These are phyloP conservation scores for Hypsizygus marmoreus DNA, from an alignment of 768 basidiomycete species.

Conservation along the genomic window DNA sequence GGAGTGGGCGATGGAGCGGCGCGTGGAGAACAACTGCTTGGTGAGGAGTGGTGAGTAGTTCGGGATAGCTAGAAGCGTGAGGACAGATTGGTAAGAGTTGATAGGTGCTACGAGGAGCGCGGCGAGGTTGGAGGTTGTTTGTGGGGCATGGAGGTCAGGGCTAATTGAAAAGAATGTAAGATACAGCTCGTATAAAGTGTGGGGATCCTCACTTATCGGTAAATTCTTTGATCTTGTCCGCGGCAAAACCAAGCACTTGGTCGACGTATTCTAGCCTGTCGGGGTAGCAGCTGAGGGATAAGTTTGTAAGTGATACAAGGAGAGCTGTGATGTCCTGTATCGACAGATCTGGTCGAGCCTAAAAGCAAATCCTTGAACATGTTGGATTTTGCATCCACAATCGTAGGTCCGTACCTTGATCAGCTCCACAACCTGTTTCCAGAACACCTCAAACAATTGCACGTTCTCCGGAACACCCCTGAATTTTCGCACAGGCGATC, in stretches of 20 bases:
- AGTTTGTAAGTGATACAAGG: constrained; percentile 91
- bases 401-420: constrained; percentile 71
- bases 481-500: constrained; percentile 71
- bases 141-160: constrained; percentile 84
- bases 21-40: constrained; percentile 86
- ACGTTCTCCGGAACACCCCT: constrained; percentile 95
- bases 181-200: not conserved
- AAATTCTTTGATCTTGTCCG: constrained; percentile 83
- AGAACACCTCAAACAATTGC: constrained; percentile 96
- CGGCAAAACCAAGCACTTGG: constrained; percentile 89
- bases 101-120: constrained; percentile 92
- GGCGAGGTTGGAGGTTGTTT: constrained; percentile 89
- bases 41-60: constrained; percentile 82
- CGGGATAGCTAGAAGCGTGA: constrained; percentile 95
- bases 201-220: constrained; percentile 64
- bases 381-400: not conserved
- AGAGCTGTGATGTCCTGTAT: constrained; percentile 98
- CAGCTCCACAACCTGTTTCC: constrained; percentile 96
- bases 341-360: constrained; percentile 96
- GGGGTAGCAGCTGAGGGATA: constrained; percentile 96
- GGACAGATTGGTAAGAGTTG: constrained; percentile 93
- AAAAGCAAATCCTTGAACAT: not conserved
- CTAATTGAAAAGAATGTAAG: constrained; percentile 37
- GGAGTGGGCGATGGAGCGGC: constrained; percentile 92
- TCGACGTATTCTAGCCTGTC: constrained; percentile 97